phyloP scores from a whole-genome alignment of 306 rosid species.

The Senna tora region DNA sequence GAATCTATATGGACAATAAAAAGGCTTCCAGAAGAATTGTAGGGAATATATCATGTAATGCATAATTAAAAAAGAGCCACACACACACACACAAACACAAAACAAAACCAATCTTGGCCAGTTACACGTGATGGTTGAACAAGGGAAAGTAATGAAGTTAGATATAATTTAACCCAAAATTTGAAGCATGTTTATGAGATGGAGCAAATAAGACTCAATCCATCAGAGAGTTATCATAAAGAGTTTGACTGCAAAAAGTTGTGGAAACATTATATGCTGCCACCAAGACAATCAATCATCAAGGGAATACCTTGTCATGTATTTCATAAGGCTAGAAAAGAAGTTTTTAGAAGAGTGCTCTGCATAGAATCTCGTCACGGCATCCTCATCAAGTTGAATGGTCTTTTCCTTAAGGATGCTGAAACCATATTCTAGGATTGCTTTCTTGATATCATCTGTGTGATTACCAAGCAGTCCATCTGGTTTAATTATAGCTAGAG shows the following conservation, averaged over 20 bases:
- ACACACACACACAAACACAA: neutral
- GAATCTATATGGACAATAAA: neutral
- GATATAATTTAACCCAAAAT: constrained; percentile 5
- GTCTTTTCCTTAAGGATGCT: constrained; percentile 52
- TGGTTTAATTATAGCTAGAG: constrained; percentile 83
- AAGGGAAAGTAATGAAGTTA: neutral
- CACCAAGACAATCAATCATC: constrained; percentile 5
- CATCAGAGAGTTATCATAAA: constrained; percentile 14
- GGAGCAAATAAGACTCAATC: constrained; percentile 21
- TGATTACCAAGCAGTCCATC: constrained; percentile 75
- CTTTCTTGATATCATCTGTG: constrained; percentile 61
- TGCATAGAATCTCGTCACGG: constrained; percentile 62
- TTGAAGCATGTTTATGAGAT: constrained; percentile 6
- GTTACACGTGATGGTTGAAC: neutral
- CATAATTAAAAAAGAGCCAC: neutral
- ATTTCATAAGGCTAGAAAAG: constrained; percentile 63
- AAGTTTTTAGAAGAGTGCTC: constrained; percentile 77
- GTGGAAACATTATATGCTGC: constrained; percentile 13
- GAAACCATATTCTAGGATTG: constrained; percentile 63
- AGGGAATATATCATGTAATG: neutral
- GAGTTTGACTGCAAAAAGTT: constrained; percentile 17
- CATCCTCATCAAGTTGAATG: constrained; percentile 64
- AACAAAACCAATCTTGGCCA: neutral
- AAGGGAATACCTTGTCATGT: constrained; percentile 79
- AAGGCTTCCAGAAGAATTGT: neutral